Base-by-base conservation (phyloP, 139 green algal species). In the Diplosphaera chodatii region DNA sequence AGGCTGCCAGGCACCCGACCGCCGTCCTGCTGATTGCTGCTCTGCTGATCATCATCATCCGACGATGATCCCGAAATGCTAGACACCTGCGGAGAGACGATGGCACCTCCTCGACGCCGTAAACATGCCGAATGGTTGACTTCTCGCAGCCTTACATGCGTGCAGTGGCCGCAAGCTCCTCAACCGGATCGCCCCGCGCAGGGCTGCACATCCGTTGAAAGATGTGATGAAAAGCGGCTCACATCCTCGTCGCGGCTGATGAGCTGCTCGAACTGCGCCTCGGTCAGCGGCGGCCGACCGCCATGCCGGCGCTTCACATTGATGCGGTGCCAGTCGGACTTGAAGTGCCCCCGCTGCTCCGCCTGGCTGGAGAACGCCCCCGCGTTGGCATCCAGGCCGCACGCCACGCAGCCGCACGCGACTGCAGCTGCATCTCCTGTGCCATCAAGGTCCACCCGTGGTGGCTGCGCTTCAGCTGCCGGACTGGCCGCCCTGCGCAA, bases 311-410 rank as follows among this genome's bases (percentile, higher is more conserved):
- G 82, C 81, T 92, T 92, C 21, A 95, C 75, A 59, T 97, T 98
- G 73, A 79, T 78, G 62, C 89, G 77, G 74, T 98, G 93, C 93
- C 92, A 98, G 76, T 98, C 93, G 0, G 82, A 88, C 29, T 87
- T 87, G 76, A 96, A 97, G 75, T 98, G 93, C 32, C 77, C 74
- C 0, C 93, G 79, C 77, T 94, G 89, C 74, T 96, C 88, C 10
- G 48, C 48, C 48, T 59, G 48, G 48, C 18, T 59, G 48, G 10
- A 10, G 18, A 59, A 59, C 13, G 16, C 18, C 13, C 48, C 48
- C 13, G 48, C 48, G 13, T 59, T 18, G 48, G 16, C 48, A 18
- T 25, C 16, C 16, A 59, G 48, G 48, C 48, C 48, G 48, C 48
- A 59, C 18, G 48, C 48, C 16, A 59, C 13, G 48, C 48, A 59